Evolutionary conservation across 2,329 filamentous ascomycete genomes (phyloP), one percentile per base, ranked within the genome.

Genomic region (Diaporthe helianthi): DNA sequence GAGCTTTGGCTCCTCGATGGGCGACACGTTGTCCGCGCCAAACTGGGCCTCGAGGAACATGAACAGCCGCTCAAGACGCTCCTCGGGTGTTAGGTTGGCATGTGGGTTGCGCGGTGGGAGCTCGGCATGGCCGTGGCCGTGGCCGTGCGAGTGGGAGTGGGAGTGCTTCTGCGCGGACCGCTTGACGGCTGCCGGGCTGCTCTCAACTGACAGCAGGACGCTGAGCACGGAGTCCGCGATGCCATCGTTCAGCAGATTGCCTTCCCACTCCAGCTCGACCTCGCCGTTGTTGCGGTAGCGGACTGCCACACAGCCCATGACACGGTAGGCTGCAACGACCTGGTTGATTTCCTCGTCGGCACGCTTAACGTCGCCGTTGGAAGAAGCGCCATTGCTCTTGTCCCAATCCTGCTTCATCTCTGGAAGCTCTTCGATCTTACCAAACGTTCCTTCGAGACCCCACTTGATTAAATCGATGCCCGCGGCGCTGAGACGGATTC

Each of bases 11-110:
- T 80, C 83, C 47, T 90, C 86, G 73, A 98, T 92, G 5, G 95
- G 94, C 0, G 87, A 85, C 68, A 98, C 90, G 70, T 93, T 91
- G 72, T 96, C 91, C 38, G 89, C 85, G 71, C 96, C 96, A 77
- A 99, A 99, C 79, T 99, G 96, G 3, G 94, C 93, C 83, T 99
- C 96, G 17, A 99, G 90, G 83, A 99, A 97, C 89, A 97, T 93
- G 81, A 97, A 92, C 24, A 99, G 89, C 41, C 95, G 90, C 72
- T 91, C 88, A 49, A 98, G 89, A 49, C 93, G 91, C 74, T 97
- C 93, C 53, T 91, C 85, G 0, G 94, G 85, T 12, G 87, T 87
- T 51, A 93, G 81, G 53, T 91, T 87, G 15, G 90, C 87, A 79
- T 97, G 93, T 0, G 90, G 91, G 77, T 97, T 96, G 55, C 83